Conservation (phyloP, 805 yeast genomes). For the Maudiozyma turicensis region DNA sequence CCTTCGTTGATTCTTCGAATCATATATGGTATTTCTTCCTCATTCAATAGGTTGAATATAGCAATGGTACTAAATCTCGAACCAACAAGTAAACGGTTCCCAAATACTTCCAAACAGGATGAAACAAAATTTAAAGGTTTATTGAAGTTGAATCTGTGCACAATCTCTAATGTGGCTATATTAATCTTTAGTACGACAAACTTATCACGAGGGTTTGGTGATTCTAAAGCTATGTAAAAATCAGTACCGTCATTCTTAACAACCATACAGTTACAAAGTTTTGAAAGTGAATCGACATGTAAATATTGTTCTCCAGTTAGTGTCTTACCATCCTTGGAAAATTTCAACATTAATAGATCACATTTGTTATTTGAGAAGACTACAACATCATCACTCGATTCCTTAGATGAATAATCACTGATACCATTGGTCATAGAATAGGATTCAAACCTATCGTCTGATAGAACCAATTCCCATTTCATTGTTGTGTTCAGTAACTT, state of each 20-base stretch:
- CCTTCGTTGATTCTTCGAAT: slow-evolving; percentile 48
- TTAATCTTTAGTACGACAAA: slow-evolving; percentile 36
- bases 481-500: slow-evolving; percentile 8
- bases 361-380: slow-evolving; percentile 34
- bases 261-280: slow-evolving; percentile 43
- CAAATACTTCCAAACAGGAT: slow-evolving; percentile 44
- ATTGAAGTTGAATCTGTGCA: slow-evolving; percentile 14
- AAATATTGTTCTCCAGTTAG: slow-evolving; percentile 16
- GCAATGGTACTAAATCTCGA: slow-evolving; percentile 64
- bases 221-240: slow-evolving; percentile 41
- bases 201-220: slow-evolving; percentile 57
- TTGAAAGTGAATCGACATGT: slow-evolving; percentile 28
- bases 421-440: slow-evolving; percentile 38
- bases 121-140: slow-evolving; percentile 46
- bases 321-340: slow-evolving; percentile 29
- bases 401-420: slow-evolving; percentile 5
- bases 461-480: slow-evolving; percentile 25
- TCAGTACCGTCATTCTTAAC: slow-evolving; percentile 20
- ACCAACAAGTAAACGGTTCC: slow-evolving; percentile 46
- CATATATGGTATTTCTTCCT: slow-evolving; percentile 14
- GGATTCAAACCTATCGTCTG: slow-evolving; percentile 26
- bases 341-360: slow-evolving; percentile 34
- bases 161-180: slow-evolving; percentile 20
- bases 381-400: slow-evolving; percentile 22
- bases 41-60: slow-evolving; percentile 35